Base-by-base conservation (phyloP, 1,284 basidiomycete species). In the Cystobasidium sp. region DNA sequence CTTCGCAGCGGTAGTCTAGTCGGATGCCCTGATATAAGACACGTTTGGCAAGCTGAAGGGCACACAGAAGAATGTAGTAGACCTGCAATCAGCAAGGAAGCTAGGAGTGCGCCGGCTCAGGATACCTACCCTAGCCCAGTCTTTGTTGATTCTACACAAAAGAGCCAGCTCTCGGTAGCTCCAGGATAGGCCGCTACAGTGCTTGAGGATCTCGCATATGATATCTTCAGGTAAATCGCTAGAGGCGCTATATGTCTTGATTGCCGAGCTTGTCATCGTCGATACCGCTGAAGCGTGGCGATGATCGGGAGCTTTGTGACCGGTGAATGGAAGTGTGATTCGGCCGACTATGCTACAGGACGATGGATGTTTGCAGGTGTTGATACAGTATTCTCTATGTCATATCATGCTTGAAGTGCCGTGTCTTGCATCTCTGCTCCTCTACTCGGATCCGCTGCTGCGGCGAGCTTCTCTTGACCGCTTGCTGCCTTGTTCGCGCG, bases 201-300 rank as follows among this genome's bases (percentile, higher is more conserved):
- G 70, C 39, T 20, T 55, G 20, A 73, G 53, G 41, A 73, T 73
- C 63, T 73, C 70, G 49, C 52, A 55, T n/a, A 73, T 59, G 20
- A 73, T 66, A 18, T 73, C 70, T 56, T 73, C 63, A 56, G 70
- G 70, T 2, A 73, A 37, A 46, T 44, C 12, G n/a, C 44, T 20
- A 14, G 53, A 52, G 22, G 18, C 18, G 39, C 14, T 39, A 14
- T 6, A 14, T 37, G 31, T 56, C 55, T 56, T 51, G 6, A 16
- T 20, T 20, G 6, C 31, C 20, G 20, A 12, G 16, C 20, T 22
- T 49, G 43, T 63, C 61, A 22, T 22, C 4, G 43, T n/a, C 37
- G 55, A 14, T 39, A 59, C 43, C 14, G 56, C 18, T 16, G 5
- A 18, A 5, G 37, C 56, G n/a, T 16, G 16, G 1, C 4, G 16